Conservation (phyloP, 352 stramenopile species). For the Globisporangium radiosum region DNA sequence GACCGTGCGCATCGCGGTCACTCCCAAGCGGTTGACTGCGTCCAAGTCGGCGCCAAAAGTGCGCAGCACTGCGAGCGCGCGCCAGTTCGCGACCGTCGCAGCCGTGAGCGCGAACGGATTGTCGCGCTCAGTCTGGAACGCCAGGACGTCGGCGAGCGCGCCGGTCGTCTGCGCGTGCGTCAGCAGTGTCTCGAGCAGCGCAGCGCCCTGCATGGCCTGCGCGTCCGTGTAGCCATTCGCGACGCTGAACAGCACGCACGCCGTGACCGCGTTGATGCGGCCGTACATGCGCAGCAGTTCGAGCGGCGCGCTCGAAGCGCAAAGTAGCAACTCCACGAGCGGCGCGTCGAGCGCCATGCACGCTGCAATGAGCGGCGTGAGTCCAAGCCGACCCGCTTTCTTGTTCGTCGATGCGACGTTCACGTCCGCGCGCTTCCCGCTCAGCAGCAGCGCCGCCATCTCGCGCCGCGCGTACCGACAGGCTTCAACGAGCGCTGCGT, state of each 20-base stretch:
- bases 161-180: conserved; percentile 24
- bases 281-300: conserved; percentile 34
- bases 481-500: conserved; percentile 41
- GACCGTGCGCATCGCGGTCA: conserved; percentile 34
- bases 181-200: conserved; percentile 35
- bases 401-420: conserved; percentile 31
- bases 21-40: conserved; percentile 22
- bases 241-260: conserved; percentile 42
- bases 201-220: conserved; percentile 30
- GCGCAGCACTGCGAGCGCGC: conserved; percentile 32
- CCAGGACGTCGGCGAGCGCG: conserved; percentile 25
- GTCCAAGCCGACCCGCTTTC: conserved; percentile 23
- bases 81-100: conserved; percentile 38
- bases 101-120: conserved; percentile 49
- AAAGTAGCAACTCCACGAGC: conserved; percentile 36
- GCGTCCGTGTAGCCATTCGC: conserved; percentile 43
- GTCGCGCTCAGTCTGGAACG: conserved; percentile 33
- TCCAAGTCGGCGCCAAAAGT: conserved; percentile 21
- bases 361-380: conserved; percentile 46
- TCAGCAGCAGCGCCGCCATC: conserved; percentile 32
- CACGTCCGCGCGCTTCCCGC: conserved; percentile 20
- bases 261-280: conserved; percentile 28
- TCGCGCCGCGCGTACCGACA: conserved; percentile 44
- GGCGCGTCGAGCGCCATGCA: conserved; percentile 41
- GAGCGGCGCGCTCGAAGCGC: conserved; percentile 10